phyloP scores from a whole-genome alignment of 305 asterid species.

The Salvia sclarea region DNA sequence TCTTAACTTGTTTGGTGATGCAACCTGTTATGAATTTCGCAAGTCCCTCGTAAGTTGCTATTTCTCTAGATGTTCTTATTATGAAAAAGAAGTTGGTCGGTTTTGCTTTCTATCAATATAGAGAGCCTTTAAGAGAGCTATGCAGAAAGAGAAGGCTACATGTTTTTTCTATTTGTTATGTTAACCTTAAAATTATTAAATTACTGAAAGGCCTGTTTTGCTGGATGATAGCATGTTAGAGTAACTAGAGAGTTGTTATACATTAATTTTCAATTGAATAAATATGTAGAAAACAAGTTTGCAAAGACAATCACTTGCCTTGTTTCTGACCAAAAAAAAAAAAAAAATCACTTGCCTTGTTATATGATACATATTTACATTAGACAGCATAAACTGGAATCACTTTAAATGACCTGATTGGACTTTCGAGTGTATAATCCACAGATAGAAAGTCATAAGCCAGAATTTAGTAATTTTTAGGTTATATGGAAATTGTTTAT shows the following conservation, averaged over 20 bases:
- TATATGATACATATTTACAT: too few species aligned
- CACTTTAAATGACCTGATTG: not conserved
- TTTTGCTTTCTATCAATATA: not conserved
- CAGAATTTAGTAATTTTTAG: not conserved
- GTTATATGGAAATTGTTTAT: conserved; percentile 1
- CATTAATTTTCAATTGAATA: not conserved
- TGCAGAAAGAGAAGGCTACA: not conserved
- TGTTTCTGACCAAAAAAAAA: too few species aligned
- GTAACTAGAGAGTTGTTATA: not conserved
- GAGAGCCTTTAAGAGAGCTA: conserved; percentile 1
- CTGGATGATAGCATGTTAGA: not conserved
- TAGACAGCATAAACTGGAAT: not conserved
- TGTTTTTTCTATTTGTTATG: not conserved
- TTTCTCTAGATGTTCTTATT: conserved; percentile 29
- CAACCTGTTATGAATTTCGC: conserved; percentile 92
- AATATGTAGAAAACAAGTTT: not conserved
- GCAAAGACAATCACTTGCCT: not conserved
- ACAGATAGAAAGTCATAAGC: not conserved
- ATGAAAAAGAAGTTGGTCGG: not conserved
- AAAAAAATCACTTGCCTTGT: not conserved
- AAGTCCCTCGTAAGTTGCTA: conserved; percentile 76
- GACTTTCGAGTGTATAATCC: not conserved
- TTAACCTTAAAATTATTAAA: too few species aligned
- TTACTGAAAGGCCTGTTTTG: not conserved
- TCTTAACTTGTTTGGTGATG: conserved; percentile 87